Conservation (phyloP, 768 basidiomycete species). For the Mrakia frigida region DNA sequence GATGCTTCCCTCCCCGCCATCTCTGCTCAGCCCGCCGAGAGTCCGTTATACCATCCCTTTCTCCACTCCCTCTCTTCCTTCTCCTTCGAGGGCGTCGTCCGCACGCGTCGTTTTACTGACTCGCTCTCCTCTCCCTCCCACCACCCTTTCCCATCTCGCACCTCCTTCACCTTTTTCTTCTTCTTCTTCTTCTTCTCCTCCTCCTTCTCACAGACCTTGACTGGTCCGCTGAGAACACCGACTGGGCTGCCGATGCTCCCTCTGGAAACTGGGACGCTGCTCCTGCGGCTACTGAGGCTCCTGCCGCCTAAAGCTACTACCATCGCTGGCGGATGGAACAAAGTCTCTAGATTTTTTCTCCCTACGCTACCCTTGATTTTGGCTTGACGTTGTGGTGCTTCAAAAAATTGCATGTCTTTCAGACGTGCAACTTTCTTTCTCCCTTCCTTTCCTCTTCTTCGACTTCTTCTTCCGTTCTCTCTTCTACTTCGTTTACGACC, state of each 20-base stretch:
- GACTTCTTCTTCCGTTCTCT: background rate
- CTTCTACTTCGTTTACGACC: constrained; percentile 17
- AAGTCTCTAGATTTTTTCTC: constrained; percentile 3
- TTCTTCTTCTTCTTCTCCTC: constrained; percentile 15
- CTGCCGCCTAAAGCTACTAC: constrained; percentile 23
- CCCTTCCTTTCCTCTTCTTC: background rate
- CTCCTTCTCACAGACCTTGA: constrained; percentile 56
- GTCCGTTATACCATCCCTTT: constrained; percentile 49
- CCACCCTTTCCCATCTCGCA: constrained; percentile 36
- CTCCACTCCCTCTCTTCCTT: background rate
- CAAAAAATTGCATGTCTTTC: constrained; percentile 18
- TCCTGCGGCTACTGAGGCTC: constrained; percentile 23
- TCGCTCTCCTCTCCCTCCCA: constrained; percentile 37
- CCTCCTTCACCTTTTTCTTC: constrained; percentile 14
- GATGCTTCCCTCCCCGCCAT: constrained; percentile 62
- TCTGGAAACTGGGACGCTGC: constrained; percentile 30
- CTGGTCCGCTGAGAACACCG: constrained; percentile 72
- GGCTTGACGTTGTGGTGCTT: background rate
- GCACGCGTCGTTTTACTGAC: background rate
- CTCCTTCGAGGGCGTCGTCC: background rate
- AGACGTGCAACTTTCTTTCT: background rate
- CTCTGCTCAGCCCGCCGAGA: constrained; percentile 48
- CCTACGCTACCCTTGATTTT: background rate
- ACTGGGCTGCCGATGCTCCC: constrained; percentile 74
- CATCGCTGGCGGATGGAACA: constrained; percentile 17